Percentiles rank a stretch among this genome's conserved stretches.
These are phyloP conservation scores for Blastobotrys aristatus DNA, from an alignment of 1,139 yeast species.

Conservation along the genomic window DNA sequence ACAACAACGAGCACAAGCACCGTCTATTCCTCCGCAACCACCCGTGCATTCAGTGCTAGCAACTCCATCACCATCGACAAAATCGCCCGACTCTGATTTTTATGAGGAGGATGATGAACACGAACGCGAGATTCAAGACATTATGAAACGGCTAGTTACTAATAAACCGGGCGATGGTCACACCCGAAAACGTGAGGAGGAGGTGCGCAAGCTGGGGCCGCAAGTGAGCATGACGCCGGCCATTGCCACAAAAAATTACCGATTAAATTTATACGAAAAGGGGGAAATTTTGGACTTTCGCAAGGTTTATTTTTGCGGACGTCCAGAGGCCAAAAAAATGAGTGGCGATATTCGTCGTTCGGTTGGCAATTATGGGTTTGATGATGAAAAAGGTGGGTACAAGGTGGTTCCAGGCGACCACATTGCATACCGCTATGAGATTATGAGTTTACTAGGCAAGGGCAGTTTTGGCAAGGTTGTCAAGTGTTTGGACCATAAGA, in stretches of 20 bases:
- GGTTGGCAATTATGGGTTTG: constrained; percentile 60
- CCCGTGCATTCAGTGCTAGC: not conserved
- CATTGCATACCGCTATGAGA: constrained; percentile 68
- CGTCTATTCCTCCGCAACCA: not conserved
- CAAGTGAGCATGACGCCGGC: constrained; percentile 26
- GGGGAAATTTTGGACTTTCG: constrained; percentile 46
- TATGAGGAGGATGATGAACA: not conserved
- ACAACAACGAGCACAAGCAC: not conserved
- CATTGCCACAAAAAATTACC: constrained; percentile 22
- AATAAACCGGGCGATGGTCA: constrained; percentile 20
- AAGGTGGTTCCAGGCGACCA: constrained; percentile 59
- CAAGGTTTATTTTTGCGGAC: constrained; percentile 40
- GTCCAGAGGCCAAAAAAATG: constrained; percentile 30
- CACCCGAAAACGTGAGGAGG: constrained; percentile 13
- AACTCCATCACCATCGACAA: not conserved
- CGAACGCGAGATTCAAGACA: constrained; percentile 18
- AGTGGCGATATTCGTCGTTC: constrained; percentile 41
- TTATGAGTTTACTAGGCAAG: constrained; percentile 55
- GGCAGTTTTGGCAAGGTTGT: constrained; percentile 86
- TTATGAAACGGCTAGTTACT: constrained; percentile 22
- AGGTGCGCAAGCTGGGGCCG: constrained; percentile 10
- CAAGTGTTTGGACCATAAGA: constrained; percentile 63
- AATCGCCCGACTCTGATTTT: constrained; percentile 2
- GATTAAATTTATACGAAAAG: constrained; percentile 42
- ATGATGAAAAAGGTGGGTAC: constrained; percentile 64